phyloP scores from a whole-genome alignment of 257 asterid genomes.

The Leonotis leonurus region DNA sequence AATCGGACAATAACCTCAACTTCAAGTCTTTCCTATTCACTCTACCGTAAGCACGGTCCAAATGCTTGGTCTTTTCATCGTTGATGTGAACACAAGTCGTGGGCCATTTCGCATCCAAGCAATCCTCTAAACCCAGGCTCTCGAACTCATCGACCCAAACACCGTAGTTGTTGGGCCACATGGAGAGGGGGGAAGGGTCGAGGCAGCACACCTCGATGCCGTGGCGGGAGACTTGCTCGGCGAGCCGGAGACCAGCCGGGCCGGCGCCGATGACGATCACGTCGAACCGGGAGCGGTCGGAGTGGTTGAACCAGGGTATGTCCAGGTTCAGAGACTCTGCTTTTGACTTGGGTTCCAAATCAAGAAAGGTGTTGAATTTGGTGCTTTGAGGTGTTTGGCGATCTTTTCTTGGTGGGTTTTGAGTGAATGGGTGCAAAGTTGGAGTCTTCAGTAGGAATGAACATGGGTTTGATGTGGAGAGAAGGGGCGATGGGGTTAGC shows the following conservation, averaged over 20 bases:
- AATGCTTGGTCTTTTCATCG: conserved; percentile 57
- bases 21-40: conserved; percentile 57
- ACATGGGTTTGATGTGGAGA: conserved; percentile 24
- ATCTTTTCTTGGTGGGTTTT: conserved; percentile 16
- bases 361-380: conserved; percentile 49
- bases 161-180: conserved; percentile 92
- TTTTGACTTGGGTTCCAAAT: conserved; percentile 57
- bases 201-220: conserved; percentile 79
- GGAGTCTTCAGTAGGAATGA: conserved; percentile 20
- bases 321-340: conserved; percentile 46
- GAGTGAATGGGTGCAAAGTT: conserved; percentile 10
- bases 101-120: conserved; percentile 76
- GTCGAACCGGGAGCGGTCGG: conserved; percentile 51
- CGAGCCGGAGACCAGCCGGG: conserved; percentile 84
- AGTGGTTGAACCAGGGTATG: conserved; percentile 48
- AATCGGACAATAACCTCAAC: conserved; percentile 46
- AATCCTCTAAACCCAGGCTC: conserved; percentile 54
- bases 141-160: conserved; percentile 92
- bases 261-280: conserved; percentile 83
- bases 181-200: conserved; percentile 84
- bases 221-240: conserved; percentile 59
- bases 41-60: conserved; percentile 72
- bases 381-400: conserved; percentile 25
- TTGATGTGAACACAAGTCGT: conserved; percentile 46
- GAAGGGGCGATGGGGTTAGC: conserved; percentile 33